Evolutionary conservation across 2,329 filamentous ascomycete genomes (phyloP).

Genomic region (Fusarium verrucosum): DNA sequence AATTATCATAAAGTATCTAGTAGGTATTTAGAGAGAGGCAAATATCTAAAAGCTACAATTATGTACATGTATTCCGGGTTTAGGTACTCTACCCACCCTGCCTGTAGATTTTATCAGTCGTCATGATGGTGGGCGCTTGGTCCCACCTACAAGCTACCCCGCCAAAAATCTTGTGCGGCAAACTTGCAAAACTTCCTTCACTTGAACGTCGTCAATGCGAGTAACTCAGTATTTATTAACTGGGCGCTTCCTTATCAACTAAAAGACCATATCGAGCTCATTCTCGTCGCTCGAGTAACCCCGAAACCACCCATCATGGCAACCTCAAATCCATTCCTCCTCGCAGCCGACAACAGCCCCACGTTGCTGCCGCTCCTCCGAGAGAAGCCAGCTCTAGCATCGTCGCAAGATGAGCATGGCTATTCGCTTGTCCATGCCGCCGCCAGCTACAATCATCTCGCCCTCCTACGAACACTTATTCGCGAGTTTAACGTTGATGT

Average conservation of each 20-base stretch:
- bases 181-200: neutral
- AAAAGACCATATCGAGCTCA: too few relatives aligned
- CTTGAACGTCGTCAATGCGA: neutral
- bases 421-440: constrained; percentile 95
- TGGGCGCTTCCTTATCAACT: neutral
- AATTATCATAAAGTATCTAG: too few relatives aligned
- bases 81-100: too few relatives aligned
- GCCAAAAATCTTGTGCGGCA: constrained; percentile 24
- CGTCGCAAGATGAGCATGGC: constrained; percentile 85
- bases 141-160: constrained; percentile 29
- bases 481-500: constrained; percentile 80
- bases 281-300: neutral
- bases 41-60: too few relatives aligned
- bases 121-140: neutral
- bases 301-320: constrained; percentile 11
- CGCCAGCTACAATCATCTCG: constrained; percentile 87
- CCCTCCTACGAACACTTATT: constrained; percentile 79
- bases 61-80: too few relatives aligned
- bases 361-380: constrained; percentile 78
- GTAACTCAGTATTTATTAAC: neutral
- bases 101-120: neutral
- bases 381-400: constrained; percentile 78
- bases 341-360: constrained; percentile 83
- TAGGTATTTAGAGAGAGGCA: too few relatives aligned
- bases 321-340: constrained; percentile 70